Evolutionary conservation across 306 rosid species (phyloP), one percentile per base, ranked within the genome.

Genomic region (Purshia tridentata): DNA sequence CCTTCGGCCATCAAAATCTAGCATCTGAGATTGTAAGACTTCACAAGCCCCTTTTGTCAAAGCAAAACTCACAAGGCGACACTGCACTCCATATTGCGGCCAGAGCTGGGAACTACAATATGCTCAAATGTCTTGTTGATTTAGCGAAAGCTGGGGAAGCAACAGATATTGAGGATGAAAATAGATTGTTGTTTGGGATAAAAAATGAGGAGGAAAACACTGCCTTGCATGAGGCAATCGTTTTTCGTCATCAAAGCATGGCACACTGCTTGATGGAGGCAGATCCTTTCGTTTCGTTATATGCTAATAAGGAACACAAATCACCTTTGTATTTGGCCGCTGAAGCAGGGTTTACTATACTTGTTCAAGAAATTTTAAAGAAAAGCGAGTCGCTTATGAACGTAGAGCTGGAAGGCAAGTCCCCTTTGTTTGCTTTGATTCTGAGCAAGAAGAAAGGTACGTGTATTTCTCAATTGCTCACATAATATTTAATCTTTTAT

Each of bases 321-420:
- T 75, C 82, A 0, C 84, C 86, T 8, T 50, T 85, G 29, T 64
- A 57, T 45, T 20, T 81, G 51, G 82, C 84, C 4, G 78, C 69
- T 4, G 61, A 45, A 18, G 48, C 15, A 49, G 76, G 76, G 6
- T 72, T 70, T 35, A 11, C 19, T 4, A 9, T 22, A 3, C 29
- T 23, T 23, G 29, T 23, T 23, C 29, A 2, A 0, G 29, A 23
- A 23, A 23, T 23, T 23, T 0, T 23, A 23, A 23, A 2, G 1
- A 23, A 1, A 0, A 18, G 42, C 18, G 70, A 39, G 13, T 39
- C 44, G 29, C 14, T 12, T 19, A 74, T 18, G 1, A 49, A 12
- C 61, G n/a, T 22, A 15, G 62, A 20, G 39, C 4, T 55, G 39
- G 53, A 10, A 9, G 29, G 19, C 35, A 41, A 23, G 64, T 37